These are phyloP conservation scores for Serendipita vermifera DNA, from an alignment of 768 basidiomycete species.

Conservation along the genomic window DNA sequence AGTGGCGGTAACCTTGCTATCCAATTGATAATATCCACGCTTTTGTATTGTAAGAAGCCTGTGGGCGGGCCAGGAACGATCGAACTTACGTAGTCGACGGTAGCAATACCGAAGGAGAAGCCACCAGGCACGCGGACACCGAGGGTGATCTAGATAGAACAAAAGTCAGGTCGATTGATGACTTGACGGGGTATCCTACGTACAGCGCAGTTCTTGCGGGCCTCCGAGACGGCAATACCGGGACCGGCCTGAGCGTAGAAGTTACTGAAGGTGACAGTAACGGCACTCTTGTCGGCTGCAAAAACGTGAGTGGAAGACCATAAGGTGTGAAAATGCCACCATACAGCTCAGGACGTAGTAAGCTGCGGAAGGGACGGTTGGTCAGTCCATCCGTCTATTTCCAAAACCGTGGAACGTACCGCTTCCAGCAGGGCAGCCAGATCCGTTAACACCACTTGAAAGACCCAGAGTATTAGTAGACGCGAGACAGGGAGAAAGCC, in stretches of 20 bases:
- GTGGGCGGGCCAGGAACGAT: neutral
- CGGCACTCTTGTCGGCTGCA: neutral
- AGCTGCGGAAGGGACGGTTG: no score
- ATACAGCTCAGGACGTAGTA: neutral
- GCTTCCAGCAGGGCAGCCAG: neutral
- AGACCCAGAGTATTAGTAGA: no score
- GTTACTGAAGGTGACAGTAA: constrained; percentile 8
- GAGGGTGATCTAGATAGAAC: neutral
- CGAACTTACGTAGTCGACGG: constrained; percentile 8
- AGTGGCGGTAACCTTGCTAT: constrained; percentile 5
- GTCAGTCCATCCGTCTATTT: no score
- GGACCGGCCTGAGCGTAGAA: constrained; percentile 1
- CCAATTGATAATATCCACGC: constrained; percentile 2
- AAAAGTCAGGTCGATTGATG: no score
- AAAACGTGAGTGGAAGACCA: neutral
- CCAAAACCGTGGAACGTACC: no score
- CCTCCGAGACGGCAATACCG: neutral
- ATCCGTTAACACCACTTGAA: neutral
- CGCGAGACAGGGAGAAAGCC: neutral
- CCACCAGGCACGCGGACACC: neutral
- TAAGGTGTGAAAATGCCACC: neutral
- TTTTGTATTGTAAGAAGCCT: neutral
- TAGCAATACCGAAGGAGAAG: constrained; percentile 6
- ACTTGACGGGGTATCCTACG: no score
- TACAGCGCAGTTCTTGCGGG: constrained; percentile 2